Conservation (phyloP, 106 monocot genomes). For the Gastrodia elata region DNA sequence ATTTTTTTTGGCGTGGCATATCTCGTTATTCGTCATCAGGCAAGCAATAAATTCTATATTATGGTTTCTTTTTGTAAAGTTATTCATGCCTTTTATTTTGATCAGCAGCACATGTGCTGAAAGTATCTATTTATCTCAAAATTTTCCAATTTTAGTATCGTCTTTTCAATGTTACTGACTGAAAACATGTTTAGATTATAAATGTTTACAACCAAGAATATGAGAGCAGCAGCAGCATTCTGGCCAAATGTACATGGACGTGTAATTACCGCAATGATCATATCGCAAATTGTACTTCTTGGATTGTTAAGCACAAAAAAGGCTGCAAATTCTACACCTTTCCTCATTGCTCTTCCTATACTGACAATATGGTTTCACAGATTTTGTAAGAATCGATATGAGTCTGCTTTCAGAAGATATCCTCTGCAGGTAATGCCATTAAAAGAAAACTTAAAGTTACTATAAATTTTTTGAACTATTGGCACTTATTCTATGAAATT, state of each 20-base stretch:
- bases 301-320: constrained; percentile 61
- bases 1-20: constrained; percentile 63
- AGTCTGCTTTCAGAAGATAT: constrained; percentile 53
- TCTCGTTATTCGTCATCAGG: constrained; percentile 74
- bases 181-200: constrained; percentile 32
- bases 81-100: background rate
- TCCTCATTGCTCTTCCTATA: constrained; percentile 60
- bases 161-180: background rate
- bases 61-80: background rate
- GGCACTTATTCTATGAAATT: background rate
- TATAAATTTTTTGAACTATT: background rate
- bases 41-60: constrained; percentile 7
- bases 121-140: background rate
- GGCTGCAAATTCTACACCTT: constrained; percentile 48
- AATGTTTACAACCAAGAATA: constrained; percentile 87
- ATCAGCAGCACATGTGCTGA: background rate
- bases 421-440: constrained; percentile 51
- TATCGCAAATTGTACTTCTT: constrained; percentile 57
- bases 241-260: constrained; percentile 76
- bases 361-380: constrained; percentile 53
- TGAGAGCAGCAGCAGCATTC: constrained; percentile 63
- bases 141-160: background rate
- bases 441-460: too few relatives aligned
- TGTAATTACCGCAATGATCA: constrained; percentile 40
- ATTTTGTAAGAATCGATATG: constrained; percentile 56